Evolutionary conservation across 371 early-diverging fungal genomes (phyloP).

Genomic region (Zopfochytrium polystomum): DNA sequence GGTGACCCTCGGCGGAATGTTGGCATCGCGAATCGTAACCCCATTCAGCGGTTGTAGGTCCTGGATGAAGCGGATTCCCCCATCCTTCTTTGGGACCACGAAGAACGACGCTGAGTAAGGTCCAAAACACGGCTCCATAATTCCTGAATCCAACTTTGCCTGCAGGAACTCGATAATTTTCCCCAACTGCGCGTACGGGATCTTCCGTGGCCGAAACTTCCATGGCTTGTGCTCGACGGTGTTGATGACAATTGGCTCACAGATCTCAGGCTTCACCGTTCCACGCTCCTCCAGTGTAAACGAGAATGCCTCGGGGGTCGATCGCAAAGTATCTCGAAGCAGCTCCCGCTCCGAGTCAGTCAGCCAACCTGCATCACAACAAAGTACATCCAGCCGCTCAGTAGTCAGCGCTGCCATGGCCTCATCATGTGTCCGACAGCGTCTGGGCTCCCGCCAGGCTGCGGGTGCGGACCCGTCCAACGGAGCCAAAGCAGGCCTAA

Average conservation of each 20-base stretch:
- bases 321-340: background rate
- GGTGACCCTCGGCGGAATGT: constrained; percentile 20
- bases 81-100: constrained; percentile 29
- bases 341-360: background rate
- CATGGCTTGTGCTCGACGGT: constrained; percentile 21
- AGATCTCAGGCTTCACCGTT: constrained; percentile 6
- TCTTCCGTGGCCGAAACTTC: background rate
- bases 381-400: constrained; percentile 1
- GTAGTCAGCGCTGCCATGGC: background rate
- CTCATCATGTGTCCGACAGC: background rate
- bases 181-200: constrained; percentile 5
- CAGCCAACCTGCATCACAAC: background rate
- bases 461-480: constrained; percentile 11
- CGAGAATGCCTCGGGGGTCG: constrained; percentile 8
- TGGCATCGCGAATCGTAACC: constrained; percentile 33
- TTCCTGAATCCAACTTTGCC: constrained; percentile 23
- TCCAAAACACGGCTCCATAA: constrained; percentile 30
- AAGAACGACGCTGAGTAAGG: constrained; percentile 30
- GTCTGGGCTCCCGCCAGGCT: background rate
- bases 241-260: constrained; percentile 7
- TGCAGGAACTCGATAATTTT: constrained; percentile 7
- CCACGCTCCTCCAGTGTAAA: constrained; percentile 5
- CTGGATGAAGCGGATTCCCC: constrained; percentile 30
- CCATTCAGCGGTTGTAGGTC: constrained; percentile 30
- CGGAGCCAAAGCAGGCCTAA: constrained; percentile 9